These are phyloP conservation scores for Boletus rufocinnamomeus DNA, from an alignment of 768 basidiomycete genomes.

Conservation along the genomic window DNA sequence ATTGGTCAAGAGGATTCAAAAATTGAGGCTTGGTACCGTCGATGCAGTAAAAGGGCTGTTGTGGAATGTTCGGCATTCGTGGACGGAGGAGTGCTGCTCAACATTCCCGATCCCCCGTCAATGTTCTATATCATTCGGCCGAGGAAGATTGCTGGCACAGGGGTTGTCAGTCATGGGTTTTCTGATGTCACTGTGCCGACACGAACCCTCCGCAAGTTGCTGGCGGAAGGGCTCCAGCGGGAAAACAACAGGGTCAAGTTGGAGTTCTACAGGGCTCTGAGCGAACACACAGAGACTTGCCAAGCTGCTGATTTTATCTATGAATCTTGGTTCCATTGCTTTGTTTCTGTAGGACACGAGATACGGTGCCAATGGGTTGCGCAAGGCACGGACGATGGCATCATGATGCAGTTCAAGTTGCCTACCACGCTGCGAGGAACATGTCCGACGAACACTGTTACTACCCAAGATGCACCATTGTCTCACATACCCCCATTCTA, in stretches of 20 bases:
- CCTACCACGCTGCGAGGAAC: background rate
- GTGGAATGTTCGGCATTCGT: too few relatives aligned
- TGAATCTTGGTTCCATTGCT: background rate
- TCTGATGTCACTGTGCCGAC: background rate
- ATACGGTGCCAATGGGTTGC: background rate
- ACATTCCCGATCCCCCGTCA: background rate
- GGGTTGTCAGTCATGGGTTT: background rate
- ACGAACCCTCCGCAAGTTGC: background rate
- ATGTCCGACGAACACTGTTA: too few relatives aligned
- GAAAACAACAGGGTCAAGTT: rapidly evolving
- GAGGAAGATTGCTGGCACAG: too few relatives aligned
- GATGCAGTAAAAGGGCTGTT: background rate
- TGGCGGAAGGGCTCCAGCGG: background rate
- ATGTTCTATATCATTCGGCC: background rate
- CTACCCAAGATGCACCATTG: too few relatives aligned
- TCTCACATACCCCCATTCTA: too few relatives aligned
- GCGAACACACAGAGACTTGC: too few relatives aligned
- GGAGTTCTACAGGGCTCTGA: background rate
- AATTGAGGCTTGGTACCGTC: background rate
- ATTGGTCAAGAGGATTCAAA: rapidly evolving
- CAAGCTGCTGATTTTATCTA: background rate
- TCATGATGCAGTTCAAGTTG: too few relatives aligned
- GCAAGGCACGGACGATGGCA: too few relatives aligned
- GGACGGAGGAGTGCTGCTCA: too few relatives aligned
- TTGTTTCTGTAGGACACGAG: background rate